Conservation (phyloP, 2,329 filamentous ascomycete species). For the Rhynchosporium agropyri region DNA sequence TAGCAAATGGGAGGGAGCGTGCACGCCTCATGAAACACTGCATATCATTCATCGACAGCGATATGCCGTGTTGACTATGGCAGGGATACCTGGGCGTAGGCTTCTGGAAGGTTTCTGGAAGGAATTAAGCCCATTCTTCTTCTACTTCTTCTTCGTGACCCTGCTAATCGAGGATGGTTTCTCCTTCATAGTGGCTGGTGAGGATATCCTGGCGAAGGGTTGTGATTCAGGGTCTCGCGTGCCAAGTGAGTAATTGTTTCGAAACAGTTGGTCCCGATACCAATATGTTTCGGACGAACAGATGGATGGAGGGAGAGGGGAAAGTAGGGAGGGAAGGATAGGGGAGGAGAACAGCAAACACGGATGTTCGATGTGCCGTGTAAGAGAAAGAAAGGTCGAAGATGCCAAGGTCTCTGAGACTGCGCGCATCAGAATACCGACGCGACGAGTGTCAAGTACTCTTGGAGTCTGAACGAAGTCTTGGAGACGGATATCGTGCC, state of each 20-base stretch:
- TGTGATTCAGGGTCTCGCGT: neutral
- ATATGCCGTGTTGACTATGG: neutral
- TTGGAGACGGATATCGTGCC: neutral
- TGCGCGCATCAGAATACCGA: neutral
- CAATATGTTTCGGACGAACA: neutral
- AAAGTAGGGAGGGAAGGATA: neutral
- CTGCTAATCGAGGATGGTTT: neutral
- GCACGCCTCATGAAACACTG: neutral
- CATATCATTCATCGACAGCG: neutral
- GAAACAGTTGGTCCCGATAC: neutral
- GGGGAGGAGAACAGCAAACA: neutral
- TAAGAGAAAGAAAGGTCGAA: neutral
- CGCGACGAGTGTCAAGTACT: neutral
- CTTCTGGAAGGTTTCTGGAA: conserved; percentile 10
- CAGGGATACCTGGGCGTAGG: neutral
- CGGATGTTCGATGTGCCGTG: neutral
- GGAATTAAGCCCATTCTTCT: neutral
- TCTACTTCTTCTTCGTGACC: no score
- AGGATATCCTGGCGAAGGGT: conserved; percentile 1
- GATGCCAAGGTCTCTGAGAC: conserved; percentile 4
- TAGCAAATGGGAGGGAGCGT: no score
- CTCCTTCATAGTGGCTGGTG: neutral
- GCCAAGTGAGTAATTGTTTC: neutral
- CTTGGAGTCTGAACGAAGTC: no score
- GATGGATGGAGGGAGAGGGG: neutral